Evolutionary conservation across 768 basidiomycete genomes (phyloP).

Genomic region (Mycena polygramma): DNA sequence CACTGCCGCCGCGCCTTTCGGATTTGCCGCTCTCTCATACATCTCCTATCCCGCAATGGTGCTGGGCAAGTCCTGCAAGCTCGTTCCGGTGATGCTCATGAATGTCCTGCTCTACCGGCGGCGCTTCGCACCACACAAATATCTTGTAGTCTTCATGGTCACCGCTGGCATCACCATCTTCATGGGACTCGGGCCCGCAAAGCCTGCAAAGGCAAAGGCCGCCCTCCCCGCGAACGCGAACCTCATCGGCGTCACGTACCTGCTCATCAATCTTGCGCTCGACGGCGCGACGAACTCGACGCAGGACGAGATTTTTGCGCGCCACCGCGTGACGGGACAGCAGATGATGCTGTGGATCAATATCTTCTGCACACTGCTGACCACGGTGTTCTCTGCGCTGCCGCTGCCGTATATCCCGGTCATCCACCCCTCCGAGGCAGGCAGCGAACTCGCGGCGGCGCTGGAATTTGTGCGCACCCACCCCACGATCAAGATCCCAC

Average conservation of each 20-base stretch:
- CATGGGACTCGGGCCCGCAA: slow-evolving; percentile 82
- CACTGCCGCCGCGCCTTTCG: slow-evolving; percentile 93
- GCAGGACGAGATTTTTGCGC: slow-evolving; percentile 95
- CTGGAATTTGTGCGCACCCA: slow-evolving; percentile 83
- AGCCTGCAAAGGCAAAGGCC: slow-evolving; percentile 52
- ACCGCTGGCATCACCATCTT: slow-evolving; percentile 93
- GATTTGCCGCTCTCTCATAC: slow-evolving; percentile 94
- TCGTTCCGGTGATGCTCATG: slow-evolving; percentile 98
- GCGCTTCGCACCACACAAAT: slow-evolving; percentile 93
- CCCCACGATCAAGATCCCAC: slow-evolving; percentile 78
- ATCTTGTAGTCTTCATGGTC: slow-evolving; percentile 94
- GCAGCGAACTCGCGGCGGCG: slow-evolving; percentile 76
- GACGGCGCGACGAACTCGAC: slow-evolving; percentile 97
- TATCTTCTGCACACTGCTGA: slow-evolving; percentile 82
- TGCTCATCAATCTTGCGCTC: slow-evolving; percentile 88
- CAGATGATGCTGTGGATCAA: slow-evolving; percentile 99
- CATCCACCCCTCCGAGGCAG: slow-evolving; percentile 74
- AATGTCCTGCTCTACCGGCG: slow-evolving; percentile 96
- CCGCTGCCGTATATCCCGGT: slow-evolving; percentile 88
- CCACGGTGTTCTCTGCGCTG: slow-evolving; percentile 75
- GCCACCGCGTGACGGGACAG: slow-evolving; percentile 82
- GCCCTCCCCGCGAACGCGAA: slow-evolving; percentile 63
- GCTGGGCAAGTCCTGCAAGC: slow-evolving; percentile 98
- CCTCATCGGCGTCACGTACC: slow-evolving; percentile 79
- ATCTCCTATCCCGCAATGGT: slow-evolving; percentile 99